These are phyloP conservation scores for Ophidiomyces ophidiicola DNA, from an alignment of 2,329 filamentous ascomycete species.

Conservation along the genomic window DNA sequence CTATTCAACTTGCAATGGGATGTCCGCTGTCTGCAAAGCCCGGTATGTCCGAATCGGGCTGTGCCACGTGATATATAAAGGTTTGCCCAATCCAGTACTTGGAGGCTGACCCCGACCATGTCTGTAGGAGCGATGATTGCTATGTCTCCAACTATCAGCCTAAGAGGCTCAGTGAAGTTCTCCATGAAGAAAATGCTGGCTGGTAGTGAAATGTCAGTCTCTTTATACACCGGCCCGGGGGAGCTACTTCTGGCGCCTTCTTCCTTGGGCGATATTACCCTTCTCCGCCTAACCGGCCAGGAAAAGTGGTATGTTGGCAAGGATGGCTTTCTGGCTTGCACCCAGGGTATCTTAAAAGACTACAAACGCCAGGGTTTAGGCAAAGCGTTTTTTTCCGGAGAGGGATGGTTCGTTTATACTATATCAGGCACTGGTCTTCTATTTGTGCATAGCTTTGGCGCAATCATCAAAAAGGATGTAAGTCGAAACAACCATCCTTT, in stretches of 20 bases:
- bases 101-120: no score
- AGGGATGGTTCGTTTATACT: slow-evolving; percentile 83
- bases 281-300: slow-evolving; percentile 57
- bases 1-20: slow-evolving; percentile 76
- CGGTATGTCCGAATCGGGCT: slow-evolving; percentile 37
- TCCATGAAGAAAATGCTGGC: slow-evolving; percentile 81
- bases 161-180: slow-evolving; percentile 75
- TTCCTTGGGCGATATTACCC: slow-evolving; percentile 73
- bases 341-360: slow-evolving; percentile 76
- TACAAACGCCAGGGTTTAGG: slow-evolving; percentile 74
- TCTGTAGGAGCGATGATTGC: slow-evolving; percentile 69
- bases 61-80: no score
- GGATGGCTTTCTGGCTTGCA: slow-evolving; percentile 75
- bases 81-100: no score
- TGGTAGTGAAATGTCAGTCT: slow-evolving; percentile 65
- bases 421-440: slow-evolving; percentile 68
- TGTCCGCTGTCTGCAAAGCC: slow-evolving; percentile 73
- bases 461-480: slow-evolving; percentile 88
- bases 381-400: slow-evolving; percentile 88
- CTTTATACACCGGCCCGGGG: slow-evolving; percentile 76
- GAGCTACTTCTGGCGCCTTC: slow-evolving; percentile 75
- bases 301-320: slow-evolving; percentile 68
- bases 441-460: slow-evolving; percentile 88
- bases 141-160: slow-evolving; percentile 78
- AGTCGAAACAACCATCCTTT: slow-evolving; percentile 24